Conservation (phyloP, 1,284 basidiomycete species). For the Lignosus rhinocerotis region DNA sequence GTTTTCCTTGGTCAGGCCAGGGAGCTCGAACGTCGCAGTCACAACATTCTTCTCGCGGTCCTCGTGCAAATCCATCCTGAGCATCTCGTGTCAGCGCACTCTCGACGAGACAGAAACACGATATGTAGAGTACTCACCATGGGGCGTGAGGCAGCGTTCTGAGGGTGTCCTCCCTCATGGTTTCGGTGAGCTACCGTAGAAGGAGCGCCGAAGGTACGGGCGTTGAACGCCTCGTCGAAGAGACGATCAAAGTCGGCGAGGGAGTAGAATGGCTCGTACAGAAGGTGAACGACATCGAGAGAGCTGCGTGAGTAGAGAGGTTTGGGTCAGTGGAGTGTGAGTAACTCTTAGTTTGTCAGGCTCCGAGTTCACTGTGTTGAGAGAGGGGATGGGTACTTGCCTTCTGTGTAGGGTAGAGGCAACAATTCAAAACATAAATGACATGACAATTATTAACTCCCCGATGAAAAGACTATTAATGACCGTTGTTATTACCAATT, state of each 20-base stretch:
- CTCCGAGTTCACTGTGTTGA: neutral
- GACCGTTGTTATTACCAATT: no score
- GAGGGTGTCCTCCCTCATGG: conserved; percentile 5
- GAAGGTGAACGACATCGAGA: conserved; percentile 21
- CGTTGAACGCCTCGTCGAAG: conserved; percentile 43
- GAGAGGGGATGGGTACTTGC: neutral
- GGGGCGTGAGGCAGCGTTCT: conserved; percentile 6
- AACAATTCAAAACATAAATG: no score
- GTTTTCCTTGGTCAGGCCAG: conserved; percentile 43
- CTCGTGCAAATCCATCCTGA: conserved; percentile 50
- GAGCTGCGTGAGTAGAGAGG: conserved; percentile 1
- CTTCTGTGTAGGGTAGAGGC: no score
- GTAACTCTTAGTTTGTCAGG: neutral
- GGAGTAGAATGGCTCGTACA: conserved; percentile 50
- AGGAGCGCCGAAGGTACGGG: conserved; percentile 18
- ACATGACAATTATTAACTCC: no score
- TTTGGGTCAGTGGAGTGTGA: neutral
- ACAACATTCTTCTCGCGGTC: conserved; percentile 39
- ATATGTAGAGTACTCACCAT: conserved; percentile 22
- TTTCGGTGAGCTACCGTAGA: neutral
- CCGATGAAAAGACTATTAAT: no score
- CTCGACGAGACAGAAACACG: neutral
- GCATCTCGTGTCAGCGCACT: neutral
- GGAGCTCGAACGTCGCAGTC: conserved; percentile 49
- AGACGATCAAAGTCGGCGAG: conserved; percentile 44